phyloP scores from a whole-genome alignment of 2,329 filamentous ascomycete species.

The Trichoderma koningiopsis region DNA sequence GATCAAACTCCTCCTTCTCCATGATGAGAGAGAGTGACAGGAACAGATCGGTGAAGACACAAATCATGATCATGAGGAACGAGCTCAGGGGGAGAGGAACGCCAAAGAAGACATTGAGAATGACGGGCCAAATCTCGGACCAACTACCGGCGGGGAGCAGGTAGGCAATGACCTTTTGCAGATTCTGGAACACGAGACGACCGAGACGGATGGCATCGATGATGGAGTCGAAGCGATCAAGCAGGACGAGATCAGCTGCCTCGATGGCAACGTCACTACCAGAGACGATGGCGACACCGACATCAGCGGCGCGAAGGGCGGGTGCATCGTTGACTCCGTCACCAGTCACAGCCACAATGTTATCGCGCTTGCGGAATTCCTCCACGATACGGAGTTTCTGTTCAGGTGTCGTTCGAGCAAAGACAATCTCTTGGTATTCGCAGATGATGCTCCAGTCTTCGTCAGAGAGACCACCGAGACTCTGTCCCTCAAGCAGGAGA shows the following conservation, averaged over 20 bases:
- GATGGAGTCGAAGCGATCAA: slow-evolving; percentile 72
- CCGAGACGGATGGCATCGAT: slow-evolving; percentile 61
- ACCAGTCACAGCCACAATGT: slow-evolving; percentile 71
- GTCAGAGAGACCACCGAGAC: slow-evolving; percentile 56
- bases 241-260: slow-evolving; percentile 66
- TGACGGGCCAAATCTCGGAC: slow-evolving; percentile 60
- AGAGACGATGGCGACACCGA: slow-evolving; percentile 68
- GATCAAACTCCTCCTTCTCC: slow-evolving; percentile 58
- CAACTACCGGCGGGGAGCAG: slow-evolving; percentile 55
- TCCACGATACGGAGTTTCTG: slow-evolving; percentile 74
- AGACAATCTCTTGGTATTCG: slow-evolving; percentile 62
- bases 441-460: slow-evolving; percentile 51
- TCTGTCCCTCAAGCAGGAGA: slow-evolving; percentile 56
- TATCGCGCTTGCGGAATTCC: slow-evolving; percentile 61
- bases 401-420: slow-evolving; percentile 68
- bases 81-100: slow-evolving; percentile 53
- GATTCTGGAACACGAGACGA: slow-evolving; percentile 45
- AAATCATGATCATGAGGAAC: slow-evolving; percentile 62
- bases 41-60: slow-evolving; percentile 58
- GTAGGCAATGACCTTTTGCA: slow-evolving; percentile 47
- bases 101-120: slow-evolving; percentile 59
- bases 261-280: slow-evolving; percentile 67
- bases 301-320: slow-evolving; percentile 65
- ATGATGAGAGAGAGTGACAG: slow-evolving; percentile 54
- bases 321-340: slow-evolving; percentile 71